Base-by-base conservation (phyloP, 257 asterid species). In the Nicotiana tomentosiformis region DNA sequence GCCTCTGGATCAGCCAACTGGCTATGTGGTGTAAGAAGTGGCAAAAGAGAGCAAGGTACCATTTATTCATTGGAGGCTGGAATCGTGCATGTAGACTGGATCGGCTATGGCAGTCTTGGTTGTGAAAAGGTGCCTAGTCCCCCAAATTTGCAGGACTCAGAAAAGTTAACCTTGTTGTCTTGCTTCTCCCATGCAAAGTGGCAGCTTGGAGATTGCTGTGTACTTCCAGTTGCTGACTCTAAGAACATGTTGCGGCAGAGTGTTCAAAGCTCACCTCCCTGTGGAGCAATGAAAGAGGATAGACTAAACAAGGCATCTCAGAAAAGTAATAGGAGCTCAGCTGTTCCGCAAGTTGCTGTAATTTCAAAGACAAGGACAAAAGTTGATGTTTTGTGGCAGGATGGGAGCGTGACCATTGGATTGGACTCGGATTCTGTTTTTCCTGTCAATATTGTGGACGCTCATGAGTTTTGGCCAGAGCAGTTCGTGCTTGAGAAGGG, bases 161-260 rank as follows among this genome's bases (percentile, higher is more conserved):
- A 84, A 85, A 87, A 89, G 78, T 86, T 96, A 83, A 83, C 88
- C 10, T 84, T 91, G 86, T 84, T 96, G 85, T 88, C 97, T 10
- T 87, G 91, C 87, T 91, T 84, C 70, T 82, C 92, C 29, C 90
- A 89, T 67, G 87, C 91, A 17, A 89, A 88, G 84, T 96, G 98
- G 98, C 95, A 94, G 87, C 93, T 93, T n/a, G 99, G 98, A 32
- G 99, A 96, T 85, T 93, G 98, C 97, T 94, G 98, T 81, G 69
- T 88, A 49, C 84, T 91, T 82, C 92, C 90, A 15, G 66, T 15
- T 29, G 43, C 77, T 69, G 88, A 77, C 84, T 35, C 78, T 77
- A 82, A 46, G 84, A 81, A 32, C 39, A 26, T 43, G 62, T 61
- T n/a, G 77, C 86, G 84, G 82, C 84, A 78, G 77, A 74, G 32